phyloP scores from a whole-genome alignment of 257 asterid genomes.

The Solanum bukasovii region DNA sequence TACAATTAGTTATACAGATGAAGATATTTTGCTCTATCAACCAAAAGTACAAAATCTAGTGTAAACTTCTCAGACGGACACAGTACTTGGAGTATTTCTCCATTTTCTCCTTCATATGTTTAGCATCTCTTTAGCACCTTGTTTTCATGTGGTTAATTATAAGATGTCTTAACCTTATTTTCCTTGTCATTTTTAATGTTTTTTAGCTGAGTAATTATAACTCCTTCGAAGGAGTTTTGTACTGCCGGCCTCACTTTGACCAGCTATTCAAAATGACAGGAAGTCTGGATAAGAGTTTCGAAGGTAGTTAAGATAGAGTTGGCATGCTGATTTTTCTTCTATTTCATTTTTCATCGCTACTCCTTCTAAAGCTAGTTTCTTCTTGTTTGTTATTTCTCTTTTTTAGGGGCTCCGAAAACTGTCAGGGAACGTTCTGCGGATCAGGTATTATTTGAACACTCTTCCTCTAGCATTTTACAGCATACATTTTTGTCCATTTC shows the following conservation, averaged over 20 bases:
- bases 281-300: constrained; percentile 77
- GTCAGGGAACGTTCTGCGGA: constrained; percentile 48
- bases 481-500: background rate
- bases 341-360: background rate
- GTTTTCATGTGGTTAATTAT: background rate
- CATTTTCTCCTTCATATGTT: background rate
- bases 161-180: background rate
- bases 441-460: constrained; percentile 12
- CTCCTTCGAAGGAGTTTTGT: constrained; percentile 76
- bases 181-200: background rate
- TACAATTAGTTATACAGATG: background rate
- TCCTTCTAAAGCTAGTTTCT: background rate
- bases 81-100: background rate
- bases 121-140: background rate
- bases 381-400: background rate
- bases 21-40: background rate
- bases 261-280: constrained; percentile 86
- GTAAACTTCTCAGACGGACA: background rate
- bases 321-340: background rate
- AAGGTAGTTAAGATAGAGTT: constrained; percentile 28
- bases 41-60: background rate
- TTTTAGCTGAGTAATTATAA: constrained; percentile 65
- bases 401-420: constrained; percentile 50
- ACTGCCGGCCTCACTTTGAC: constrained; percentile 79
- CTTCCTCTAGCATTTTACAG: background rate